phyloP scores from a whole-genome alignment of 202 grass and related monocot genomes.

The Digitaria exilis region DNA sequence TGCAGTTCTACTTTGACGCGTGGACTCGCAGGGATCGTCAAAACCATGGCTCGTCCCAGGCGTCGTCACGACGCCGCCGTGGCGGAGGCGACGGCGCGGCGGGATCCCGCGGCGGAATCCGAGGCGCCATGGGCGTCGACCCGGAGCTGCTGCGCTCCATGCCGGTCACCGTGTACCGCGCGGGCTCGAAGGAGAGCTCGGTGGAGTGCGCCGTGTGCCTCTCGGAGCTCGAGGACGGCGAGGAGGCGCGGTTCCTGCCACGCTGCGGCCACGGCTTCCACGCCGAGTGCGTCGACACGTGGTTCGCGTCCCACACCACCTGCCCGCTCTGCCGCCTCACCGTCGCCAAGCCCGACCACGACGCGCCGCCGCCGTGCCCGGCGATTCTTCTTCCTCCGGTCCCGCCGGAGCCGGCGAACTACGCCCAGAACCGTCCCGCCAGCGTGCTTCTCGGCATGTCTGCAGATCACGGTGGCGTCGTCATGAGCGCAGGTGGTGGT shows the following conservation, averaged over 20 bases:
- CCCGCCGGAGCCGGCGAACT: slow-evolving; percentile 21
- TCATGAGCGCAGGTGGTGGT: background rate
- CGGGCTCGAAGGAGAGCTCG: background rate
- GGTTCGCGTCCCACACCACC: slow-evolving; percentile 47
- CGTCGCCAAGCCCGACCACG: slow-evolving; percentile 23
- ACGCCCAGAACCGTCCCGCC: slow-evolving; percentile 11
- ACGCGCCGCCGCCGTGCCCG: background rate
- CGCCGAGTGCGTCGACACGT: slow-evolving; percentile 56
- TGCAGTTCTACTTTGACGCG: slow-evolving; percentile 25
- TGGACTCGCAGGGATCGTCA: no score
- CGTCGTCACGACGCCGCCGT: background rate
- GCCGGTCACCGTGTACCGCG: slow-evolving; percentile 27
- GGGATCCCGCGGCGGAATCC: background rate
- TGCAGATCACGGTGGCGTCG: background rate
- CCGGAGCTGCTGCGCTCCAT: slow-evolving; percentile 30
- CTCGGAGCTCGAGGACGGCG: slow-evolving; percentile 23
- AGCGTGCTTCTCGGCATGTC: slow-evolving; percentile 24
- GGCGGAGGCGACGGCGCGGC: background rate
- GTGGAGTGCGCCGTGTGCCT: slow-evolving; percentile 36
- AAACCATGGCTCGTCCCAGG: no score
- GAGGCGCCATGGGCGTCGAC: background rate
- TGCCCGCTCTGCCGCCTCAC: slow-evolving; percentile 68
- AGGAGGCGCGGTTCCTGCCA: slow-evolving; percentile 49
- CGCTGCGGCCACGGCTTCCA: slow-evolving; percentile 70
- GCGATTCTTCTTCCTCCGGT: background rate